phyloP scores from a whole-genome alignment of 345 rosid genomes.

The Aquilaria sinensis region DNA sequence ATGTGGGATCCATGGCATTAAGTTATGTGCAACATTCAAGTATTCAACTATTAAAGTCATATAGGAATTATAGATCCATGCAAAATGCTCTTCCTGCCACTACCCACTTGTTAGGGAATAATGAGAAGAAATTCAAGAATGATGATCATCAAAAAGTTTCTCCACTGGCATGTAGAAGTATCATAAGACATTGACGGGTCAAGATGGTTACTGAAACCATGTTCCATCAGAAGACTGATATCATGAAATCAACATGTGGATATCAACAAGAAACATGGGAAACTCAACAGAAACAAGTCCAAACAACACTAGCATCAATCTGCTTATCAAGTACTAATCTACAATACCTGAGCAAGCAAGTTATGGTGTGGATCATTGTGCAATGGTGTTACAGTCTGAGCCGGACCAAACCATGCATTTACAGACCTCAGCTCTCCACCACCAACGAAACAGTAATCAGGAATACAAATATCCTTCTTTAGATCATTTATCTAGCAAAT shows the following conservation, averaged over 20 bases:
- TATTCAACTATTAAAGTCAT: no score
- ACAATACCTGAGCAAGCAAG: slow-evolving; percentile 80
- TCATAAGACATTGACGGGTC: no score
- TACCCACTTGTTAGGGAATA: no score
- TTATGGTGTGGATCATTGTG: slow-evolving; percentile 99
- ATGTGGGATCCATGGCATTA: no score
- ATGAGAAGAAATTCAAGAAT: background rate
- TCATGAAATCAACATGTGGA: no score
- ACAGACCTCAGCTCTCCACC: slow-evolving; percentile 88
- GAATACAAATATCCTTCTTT: slow-evolving; percentile 71
- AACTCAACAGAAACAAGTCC: background rate
- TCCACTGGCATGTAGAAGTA: no score
- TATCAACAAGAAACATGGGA: background rate
- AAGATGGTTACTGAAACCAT: no score
- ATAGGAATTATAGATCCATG: no score
- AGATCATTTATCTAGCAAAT: slow-evolving; percentile 74
- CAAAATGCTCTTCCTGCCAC: no score
- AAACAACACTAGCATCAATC: no score
- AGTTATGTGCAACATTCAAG: no score
- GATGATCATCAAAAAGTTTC: no score
- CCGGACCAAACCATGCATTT: slow-evolving; percentile 98
- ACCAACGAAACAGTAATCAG: slow-evolving; percentile 91
- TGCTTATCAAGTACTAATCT: background rate
- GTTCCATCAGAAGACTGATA: background rate
- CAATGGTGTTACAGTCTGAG: slow-evolving; percentile 90